Evolutionary conservation across 208 protist genomes (phyloP).

Genomic region (Crithidia sp.): DNA sequence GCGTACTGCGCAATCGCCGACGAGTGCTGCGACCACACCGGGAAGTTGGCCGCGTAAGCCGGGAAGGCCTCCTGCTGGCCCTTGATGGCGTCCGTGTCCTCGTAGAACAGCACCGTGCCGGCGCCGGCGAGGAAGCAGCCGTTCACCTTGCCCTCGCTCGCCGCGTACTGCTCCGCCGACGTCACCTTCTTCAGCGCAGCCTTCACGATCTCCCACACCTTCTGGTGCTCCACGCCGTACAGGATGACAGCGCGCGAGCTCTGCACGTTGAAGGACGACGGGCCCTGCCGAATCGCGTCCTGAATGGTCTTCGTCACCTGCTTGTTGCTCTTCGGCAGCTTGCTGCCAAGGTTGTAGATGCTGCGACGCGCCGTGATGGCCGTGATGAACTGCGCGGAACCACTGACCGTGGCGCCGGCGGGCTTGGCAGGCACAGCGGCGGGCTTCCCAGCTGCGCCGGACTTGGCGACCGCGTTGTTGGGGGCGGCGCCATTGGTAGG

Average conservation of each 20-base stretch:
- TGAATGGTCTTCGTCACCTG: constrained; percentile 42
- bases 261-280: constrained; percentile 65
- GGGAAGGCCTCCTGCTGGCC: constrained; percentile 50
- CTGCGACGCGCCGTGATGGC: constrained; percentile 37
- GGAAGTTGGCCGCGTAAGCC: constrained; percentile 49
- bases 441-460: neutral
- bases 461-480: too few species aligned
- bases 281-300: constrained; percentile 38
- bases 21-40: constrained; percentile 45
- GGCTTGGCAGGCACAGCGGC: neutral
- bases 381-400: constrained; percentile 13
- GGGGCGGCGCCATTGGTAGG: neutral
- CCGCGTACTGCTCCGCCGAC: constrained; percentile 30
- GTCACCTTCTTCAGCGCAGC: constrained; percentile 41
- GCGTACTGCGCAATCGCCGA: constrained; percentile 59
- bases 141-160: constrained; percentile 44
- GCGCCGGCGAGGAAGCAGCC: constrained; percentile 50
- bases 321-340: constrained; percentile 39
- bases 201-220: constrained; percentile 55
- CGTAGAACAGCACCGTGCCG: constrained; percentile 68
- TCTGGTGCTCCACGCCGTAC: constrained; percentile 58
- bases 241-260: constrained; percentile 55
- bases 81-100: constrained; percentile 40
- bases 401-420: neutral
- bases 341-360: constrained; percentile 47